Base-by-base conservation (phyloP, 768 basidiomycete genomes). In the Crucibulum laeve region DNA sequence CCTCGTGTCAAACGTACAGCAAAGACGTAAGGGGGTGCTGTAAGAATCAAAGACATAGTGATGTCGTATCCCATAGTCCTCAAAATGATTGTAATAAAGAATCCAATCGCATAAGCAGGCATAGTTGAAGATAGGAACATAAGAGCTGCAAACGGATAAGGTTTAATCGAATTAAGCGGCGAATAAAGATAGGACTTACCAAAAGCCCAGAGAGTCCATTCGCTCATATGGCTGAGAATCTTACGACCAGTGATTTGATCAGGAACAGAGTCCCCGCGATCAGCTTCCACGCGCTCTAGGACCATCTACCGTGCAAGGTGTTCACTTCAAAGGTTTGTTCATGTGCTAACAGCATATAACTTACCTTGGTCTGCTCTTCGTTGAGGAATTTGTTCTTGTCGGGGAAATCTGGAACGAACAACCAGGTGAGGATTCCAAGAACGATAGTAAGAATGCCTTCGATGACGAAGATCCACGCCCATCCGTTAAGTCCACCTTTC, bases 71-170 rank as follows among this genome's bases (percentile, higher is more conserved):
- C 66, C 66, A 67, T 68, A 8, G 57, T 50, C 14, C 48, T 47
- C n/a, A 70, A 50, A 25, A 70, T 63, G 32, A 64, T 62, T 13
- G 68, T 61, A 14, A 61, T 50, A 51, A 70, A 70, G 45, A 61
- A 58, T 2, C 57, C 60, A 25, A 65, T 62, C 3, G 61, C 67
- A 42, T 68, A 68, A 6, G 66, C 64, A 6, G 69, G 67, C 52
- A 66, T 57, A 3, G 64, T 64, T 4, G 62, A 50, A 28, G 57
- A 59, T 56, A 68, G 54, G 45, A 68, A 67, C 68, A 71, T 68
- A 19, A 68, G 42, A 4, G 60, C 67, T 58, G 34, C 15, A 38
- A 25, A n/a, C n/a, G n/a, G n/a, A n/a, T n/a, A n/a, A n/a, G n/a
- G 38, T 7, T 14, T 15, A 37, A 21, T 13, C 13, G 6, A 7